Evolutionary conservation across 768 basidiomycete species (phyloP).

Genomic region (Pholiota microspora): DNA sequence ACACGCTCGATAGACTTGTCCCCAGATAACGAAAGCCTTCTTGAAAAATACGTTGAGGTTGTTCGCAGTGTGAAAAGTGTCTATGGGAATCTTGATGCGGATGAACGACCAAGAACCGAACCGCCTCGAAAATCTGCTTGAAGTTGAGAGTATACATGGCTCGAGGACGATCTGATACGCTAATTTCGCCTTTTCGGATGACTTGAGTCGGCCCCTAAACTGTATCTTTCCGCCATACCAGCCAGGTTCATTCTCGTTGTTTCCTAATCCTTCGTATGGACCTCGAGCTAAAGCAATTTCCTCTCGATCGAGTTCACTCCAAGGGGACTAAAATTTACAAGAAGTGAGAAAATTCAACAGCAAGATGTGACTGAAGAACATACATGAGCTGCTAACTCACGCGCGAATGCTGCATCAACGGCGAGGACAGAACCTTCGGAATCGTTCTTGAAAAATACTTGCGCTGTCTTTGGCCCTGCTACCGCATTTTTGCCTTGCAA

Average conservation of each 20-base stretch:
- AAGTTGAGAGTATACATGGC: slow-evolving; percentile 47
- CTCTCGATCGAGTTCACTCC: slow-evolving; percentile 62
- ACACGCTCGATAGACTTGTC: slow-evolving; percentile 55
- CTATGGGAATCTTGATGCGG: slow-evolving; percentile 41
- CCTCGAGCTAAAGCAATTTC: slow-evolving; percentile 31
- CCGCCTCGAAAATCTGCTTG: slow-evolving; percentile 51
- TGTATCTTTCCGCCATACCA: slow-evolving; percentile 67
- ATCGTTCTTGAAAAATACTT: slow-evolving; percentile 7
- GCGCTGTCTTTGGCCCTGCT: slow-evolving; percentile 10
- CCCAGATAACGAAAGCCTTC: slow-evolving; percentile 53
- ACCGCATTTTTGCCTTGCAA: slow-evolving; percentile 14
- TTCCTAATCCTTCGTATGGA: slow-evolving; percentile 40
- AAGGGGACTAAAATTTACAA: slow-evolving; percentile 46
- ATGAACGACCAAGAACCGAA: slow-evolving; percentile 61
- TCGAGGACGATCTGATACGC: slow-evolving; percentile 33
- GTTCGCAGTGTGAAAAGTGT: slow-evolving; percentile 28
- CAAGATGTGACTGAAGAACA: not conserved
- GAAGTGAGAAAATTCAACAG: not conserved
- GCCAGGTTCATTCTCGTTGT: slow-evolving; percentile 31
- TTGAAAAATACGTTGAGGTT: slow-evolving; percentile 39
- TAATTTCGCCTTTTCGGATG: slow-evolving; percentile 3
- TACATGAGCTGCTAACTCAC: slow-evolving; percentile 25
- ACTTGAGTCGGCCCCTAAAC: slow-evolving; percentile 39
- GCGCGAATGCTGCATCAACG: slow-evolving; percentile 7
- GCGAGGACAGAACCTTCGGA: not conserved